Evolutionary conservation across 371 early-diverging fungal genomes (phyloP).

Genomic region (Apophysomyces sp.): DNA sequence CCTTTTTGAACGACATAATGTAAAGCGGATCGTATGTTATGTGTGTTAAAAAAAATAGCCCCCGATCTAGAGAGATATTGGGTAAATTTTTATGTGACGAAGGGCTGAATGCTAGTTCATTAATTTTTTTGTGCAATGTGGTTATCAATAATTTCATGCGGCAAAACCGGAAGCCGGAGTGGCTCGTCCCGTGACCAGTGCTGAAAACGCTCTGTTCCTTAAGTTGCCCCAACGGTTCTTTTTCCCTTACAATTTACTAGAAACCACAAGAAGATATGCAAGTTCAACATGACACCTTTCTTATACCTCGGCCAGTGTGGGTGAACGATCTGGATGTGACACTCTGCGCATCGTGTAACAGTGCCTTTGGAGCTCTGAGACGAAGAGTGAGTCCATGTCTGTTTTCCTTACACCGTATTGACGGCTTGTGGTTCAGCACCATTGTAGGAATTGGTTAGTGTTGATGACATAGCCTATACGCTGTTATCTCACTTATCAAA

Average conservation of each 20-base stretch:
- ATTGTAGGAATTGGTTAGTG: conserved; percentile 65
- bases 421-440: conserved; percentile 44
- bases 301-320: conserved; percentile 53
- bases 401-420: background rate
- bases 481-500: background rate
- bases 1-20: too few species aligned
- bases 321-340: conserved; percentile 48
- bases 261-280: background rate
- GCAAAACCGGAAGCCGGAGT: too few species aligned
- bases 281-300: conserved; percentile 22
- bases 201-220: background rate
- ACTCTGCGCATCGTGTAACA: conserved; percentile 36
- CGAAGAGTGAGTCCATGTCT: conserved; percentile 37
- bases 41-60: too few species aligned
- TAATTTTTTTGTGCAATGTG: too few species aligned
- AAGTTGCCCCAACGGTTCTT: background rate
- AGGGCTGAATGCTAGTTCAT: too few species aligned
- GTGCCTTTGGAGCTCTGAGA: conserved; percentile 40
- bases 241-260: background rate
- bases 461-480: background rate
- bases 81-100: too few species aligned
- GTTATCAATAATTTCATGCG: too few species aligned
- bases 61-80: too few species aligned
- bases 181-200: background rate
- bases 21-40: too few species aligned